Percentiles rank a stretch among this genome's conserved stretches.
These are phyloP conservation scores for Ceratocystis eucalypticola DNA, from an alignment of 2,329 filamentous ascomycete species.

Conservation along the genomic window DNA sequence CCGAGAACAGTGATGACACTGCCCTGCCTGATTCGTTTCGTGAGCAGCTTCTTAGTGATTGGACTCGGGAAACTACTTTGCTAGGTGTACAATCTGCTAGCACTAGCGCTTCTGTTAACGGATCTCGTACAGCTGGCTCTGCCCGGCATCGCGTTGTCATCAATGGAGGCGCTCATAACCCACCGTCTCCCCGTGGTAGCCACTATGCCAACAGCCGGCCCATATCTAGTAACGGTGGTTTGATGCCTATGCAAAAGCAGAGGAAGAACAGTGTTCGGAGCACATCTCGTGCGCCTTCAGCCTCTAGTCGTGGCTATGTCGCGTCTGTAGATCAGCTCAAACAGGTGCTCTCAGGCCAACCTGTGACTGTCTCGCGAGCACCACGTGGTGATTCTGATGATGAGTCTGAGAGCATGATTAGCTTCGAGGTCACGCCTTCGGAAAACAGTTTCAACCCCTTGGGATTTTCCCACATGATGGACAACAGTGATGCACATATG, in stretches of 20 bases:
- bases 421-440: conserved; percentile 54
- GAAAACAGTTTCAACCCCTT: conserved; percentile 48
- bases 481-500: conserved; percentile 14
- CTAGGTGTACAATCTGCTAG: conserved; percentile 53
- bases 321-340: conserved; percentile 52
- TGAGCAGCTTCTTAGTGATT: conserved; percentile 65
- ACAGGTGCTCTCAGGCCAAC: conserved; percentile 43
- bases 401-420: conserved; percentile 53
- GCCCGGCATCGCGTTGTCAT: conserved; percentile 46
- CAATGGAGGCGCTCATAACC: conserved; percentile 33
- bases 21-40: conserved; percentile 50
- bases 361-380: conserved; percentile 28
- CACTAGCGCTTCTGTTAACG: conserved; percentile 60
- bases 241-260: conserved; percentile 30
- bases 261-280: conserved; percentile 44
- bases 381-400: conserved; percentile 33
- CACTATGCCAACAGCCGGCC: conserved; percentile 37
- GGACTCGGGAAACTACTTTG: conserved; percentile 64
- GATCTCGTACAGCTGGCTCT: conserved; percentile 51
- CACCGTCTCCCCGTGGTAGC: conserved; percentile 28
- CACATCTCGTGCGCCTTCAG: conserved; percentile 34
- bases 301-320: conserved; percentile 37
- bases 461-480: conserved; percentile 20
- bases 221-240: conserved; percentile 30
- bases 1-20: conserved; percentile 31